phyloP scores from a whole-genome alignment of 2,329 filamentous ascomycete species.

The Tolypocladium amazonense region DNA sequence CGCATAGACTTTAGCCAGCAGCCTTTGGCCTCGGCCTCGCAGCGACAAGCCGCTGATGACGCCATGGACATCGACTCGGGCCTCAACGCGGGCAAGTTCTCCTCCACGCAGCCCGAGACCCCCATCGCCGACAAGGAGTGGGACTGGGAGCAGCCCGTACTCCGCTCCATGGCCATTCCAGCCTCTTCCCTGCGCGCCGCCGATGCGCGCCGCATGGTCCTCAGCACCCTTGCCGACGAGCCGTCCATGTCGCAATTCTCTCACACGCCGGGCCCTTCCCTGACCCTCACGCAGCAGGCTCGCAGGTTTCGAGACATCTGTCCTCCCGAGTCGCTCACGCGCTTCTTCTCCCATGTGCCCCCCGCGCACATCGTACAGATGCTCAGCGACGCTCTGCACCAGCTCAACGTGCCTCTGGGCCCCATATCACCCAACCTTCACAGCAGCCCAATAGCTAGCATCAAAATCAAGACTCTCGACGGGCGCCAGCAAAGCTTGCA shows the following conservation, averaged over 20 bases:
- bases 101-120: slow-evolving; percentile 79
- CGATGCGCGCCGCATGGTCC: slow-evolving; percentile 29
- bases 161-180: slow-evolving; percentile 39
- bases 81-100: slow-evolving; percentile 39
- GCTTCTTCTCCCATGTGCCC: slow-evolving; percentile 81
- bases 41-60: slow-evolving; percentile 28
- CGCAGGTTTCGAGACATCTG: slow-evolving; percentile 85
- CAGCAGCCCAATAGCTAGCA: slow-evolving; percentile 45
- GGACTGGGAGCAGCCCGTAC: slow-evolving; percentile 74
- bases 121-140: slow-evolving; percentile 65
- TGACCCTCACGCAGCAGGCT: slow-evolving; percentile 81
- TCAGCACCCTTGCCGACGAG: slow-evolving; percentile 68
- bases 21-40: slow-evolving; percentile 42
- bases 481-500: slow-evolving; percentile 60
- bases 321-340: slow-evolving; percentile 74
- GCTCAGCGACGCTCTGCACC: slow-evolving; percentile 70
- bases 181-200: slow-evolving; percentile 21
- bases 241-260: slow-evolving; percentile 83
- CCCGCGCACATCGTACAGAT: slow-evolving; percentile 67
- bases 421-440: slow-evolving; percentile 33
- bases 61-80: slow-evolving; percentile 60
- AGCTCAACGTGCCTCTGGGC: slow-evolving; percentile 69
- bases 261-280: slow-evolving; percentile 62
- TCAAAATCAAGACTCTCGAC: slow-evolving; percentile 69
- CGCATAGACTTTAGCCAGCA: slow-evolving; percentile 75